Evolutionary conservation across 768 basidiomycete genomes (phyloP).

Genomic region (Mycena capillaripes): DNA sequence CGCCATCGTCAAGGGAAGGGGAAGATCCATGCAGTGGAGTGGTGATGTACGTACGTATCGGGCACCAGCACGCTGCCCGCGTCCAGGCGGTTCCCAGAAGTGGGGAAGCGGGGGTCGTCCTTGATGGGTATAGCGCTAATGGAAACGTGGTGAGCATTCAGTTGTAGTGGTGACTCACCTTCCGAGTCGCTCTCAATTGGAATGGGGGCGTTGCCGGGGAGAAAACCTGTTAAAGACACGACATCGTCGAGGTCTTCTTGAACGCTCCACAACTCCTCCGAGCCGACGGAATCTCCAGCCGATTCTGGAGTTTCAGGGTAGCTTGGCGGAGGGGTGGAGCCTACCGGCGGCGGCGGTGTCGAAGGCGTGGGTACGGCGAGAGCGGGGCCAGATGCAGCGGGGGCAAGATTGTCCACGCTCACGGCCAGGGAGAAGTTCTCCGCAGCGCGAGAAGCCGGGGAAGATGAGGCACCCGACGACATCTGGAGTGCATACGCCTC

Average conservation of each 20-base stretch:
- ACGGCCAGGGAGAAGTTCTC: no score
- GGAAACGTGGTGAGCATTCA: neutral
- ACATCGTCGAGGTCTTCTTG: neutral
- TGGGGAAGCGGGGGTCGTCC: no score
- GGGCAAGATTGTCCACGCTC: neutral
- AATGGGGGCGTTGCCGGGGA: neutral
- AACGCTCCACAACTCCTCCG: neutral
- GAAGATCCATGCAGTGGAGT: neutral
- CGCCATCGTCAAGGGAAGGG: neutral
- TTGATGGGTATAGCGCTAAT: no score
- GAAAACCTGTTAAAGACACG: neutral
- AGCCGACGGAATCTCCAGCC: no score
- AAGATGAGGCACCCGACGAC: neutral
- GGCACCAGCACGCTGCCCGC: neutral
- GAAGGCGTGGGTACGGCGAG: neutral
- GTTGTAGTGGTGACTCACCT: neutral
- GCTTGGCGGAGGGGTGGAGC: neutral
- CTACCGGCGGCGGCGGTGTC: neutral
- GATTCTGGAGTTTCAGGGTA: neutral
- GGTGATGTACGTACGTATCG: neutral
- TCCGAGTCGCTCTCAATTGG: neutral
- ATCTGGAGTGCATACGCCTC: neutral
- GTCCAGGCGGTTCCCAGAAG: no score
- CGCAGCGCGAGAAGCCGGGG: neutral
- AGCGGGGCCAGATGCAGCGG: neutral